Percentiles rank a stretch among this genome's conserved stretches.
Conservation (phyloP, 768 basidiomycete genomes). For the Termitomyces sp. region DNA sequence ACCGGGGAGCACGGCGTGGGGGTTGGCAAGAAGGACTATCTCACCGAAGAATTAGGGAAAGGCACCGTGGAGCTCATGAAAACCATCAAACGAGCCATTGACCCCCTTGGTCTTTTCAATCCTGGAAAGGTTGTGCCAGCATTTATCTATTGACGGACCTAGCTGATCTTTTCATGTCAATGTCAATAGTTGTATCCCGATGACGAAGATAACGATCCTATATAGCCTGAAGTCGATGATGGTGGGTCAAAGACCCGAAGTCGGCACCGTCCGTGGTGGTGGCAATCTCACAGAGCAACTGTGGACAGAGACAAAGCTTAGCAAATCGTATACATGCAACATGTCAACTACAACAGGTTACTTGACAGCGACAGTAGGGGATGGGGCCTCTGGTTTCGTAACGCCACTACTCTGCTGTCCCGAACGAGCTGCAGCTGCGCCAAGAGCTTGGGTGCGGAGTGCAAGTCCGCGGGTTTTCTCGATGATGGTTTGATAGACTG, state of each 20-base stretch:
- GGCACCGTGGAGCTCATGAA: slow-evolving; percentile 87
- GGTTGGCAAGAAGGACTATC: slow-evolving; percentile 76
- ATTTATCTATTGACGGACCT: not conserved
- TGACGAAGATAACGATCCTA: slow-evolving; percentile 4
- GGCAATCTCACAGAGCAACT: not conserved
- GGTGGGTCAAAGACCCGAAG: not conserved
- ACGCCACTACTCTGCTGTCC: slow-evolving; percentile 18
- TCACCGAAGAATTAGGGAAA: slow-evolving; percentile 77
- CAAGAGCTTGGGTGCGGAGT: slow-evolving; percentile 86
- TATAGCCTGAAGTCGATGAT: not conserved
- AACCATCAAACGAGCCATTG: slow-evolving; percentile 68
- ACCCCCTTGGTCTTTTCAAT: slow-evolving; percentile 76
- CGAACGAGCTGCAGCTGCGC: slow-evolving; percentile 57
- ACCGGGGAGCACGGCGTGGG: slow-evolving; percentile 89
- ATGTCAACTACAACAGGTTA: slow-evolving; percentile 14
- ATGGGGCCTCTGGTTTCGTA: slow-evolving; percentile 15
- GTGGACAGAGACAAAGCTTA: not conserved
- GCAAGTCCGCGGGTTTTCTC: slow-evolving; percentile 93
- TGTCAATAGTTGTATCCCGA: slow-evolving; percentile 17
- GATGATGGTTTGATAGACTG: slow-evolving; percentile 91
- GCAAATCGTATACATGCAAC: slow-evolving; percentile 7
- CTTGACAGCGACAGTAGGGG: slow-evolving; percentile 21
- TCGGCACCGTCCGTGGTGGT: not conserved
- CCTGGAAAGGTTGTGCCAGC: slow-evolving; percentile 64
- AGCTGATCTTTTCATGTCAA: not conserved